phyloP scores from a whole-genome alignment of 768 basidiomycete species.

The Trametes cubensis region DNA sequence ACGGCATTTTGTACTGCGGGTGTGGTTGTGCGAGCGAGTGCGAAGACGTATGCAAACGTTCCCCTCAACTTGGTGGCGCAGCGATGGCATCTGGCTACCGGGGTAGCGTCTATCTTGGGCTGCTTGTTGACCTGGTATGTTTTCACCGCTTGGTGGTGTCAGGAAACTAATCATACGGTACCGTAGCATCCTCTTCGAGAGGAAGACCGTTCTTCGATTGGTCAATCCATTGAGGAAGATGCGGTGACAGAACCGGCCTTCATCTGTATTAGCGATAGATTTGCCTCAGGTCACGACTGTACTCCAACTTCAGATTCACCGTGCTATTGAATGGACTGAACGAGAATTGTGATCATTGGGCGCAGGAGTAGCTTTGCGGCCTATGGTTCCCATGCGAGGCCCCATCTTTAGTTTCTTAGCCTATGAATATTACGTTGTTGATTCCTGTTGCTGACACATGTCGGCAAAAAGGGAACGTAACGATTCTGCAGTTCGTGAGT shows the following conservation, averaged over 20 bases:
- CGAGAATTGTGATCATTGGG: too few species aligned
- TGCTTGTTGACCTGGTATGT: constrained; percentile 35
- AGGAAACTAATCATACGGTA: not conserved
- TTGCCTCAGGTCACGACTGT: too few species aligned
- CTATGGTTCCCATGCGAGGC: too few species aligned
- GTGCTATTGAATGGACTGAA: too few species aligned
- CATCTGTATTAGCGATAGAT: not conserved
- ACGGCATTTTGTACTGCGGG: constrained; percentile 31
- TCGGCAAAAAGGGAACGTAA: too few species aligned
- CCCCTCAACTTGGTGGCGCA: constrained; percentile 30
- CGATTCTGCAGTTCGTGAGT: too few species aligned
- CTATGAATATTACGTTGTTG: too few species aligned
- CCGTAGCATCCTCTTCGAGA: constrained; percentile 30
- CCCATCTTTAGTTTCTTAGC: too few species aligned
- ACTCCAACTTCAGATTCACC: too few species aligned
- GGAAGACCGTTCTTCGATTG: constrained; percentile 24
- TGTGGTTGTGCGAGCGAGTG: constrained; percentile 31
- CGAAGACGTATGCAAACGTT: constrained; percentile 18
- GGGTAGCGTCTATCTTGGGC: constrained; percentile 26
- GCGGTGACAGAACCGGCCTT: constrained; percentile 2
- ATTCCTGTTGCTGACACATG: too few species aligned
- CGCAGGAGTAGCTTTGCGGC: too few species aligned
- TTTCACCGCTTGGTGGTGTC: not conserved
- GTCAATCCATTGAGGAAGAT: constrained; percentile 17
- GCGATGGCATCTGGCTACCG: constrained; percentile 32